phyloP scores from a whole-genome alignment of 495 filamentous ascomycete genomes.

The Annulohypoxylon stygium region DNA sequence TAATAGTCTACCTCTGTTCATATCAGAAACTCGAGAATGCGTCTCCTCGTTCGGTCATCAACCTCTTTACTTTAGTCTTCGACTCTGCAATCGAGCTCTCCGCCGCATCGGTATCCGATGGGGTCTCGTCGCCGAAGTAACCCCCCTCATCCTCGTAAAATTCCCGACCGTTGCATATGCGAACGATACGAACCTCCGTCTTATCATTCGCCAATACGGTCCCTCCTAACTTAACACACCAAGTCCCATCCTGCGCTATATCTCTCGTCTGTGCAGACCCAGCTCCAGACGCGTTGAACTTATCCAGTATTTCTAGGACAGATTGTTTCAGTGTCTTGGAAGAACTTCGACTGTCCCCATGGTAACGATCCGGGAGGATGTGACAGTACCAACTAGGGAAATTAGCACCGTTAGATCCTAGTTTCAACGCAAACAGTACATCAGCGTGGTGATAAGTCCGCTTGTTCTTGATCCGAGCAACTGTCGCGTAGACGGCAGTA shows the following conservation, averaged over 20 bases:
- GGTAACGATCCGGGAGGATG: background rate
- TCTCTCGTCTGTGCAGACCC: background rate
- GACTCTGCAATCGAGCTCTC: background rate
- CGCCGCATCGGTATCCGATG: background rate
- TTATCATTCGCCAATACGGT: background rate
- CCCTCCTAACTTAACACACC: constrained; percentile 2
- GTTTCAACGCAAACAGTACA: background rate
- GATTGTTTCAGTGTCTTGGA: background rate
- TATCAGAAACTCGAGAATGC: too few species aligned
- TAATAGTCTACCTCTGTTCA: background rate
- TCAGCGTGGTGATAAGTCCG: background rate
- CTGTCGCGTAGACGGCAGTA: background rate
- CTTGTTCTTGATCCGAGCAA: background rate
- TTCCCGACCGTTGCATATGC: background rate
- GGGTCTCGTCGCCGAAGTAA: background rate
- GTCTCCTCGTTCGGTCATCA: background rate
- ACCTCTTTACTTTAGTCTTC: background rate
- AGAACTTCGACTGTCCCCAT: background rate
- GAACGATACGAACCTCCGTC: background rate
- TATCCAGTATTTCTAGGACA: background rate
- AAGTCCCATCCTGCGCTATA: background rate
- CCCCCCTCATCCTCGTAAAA: background rate
- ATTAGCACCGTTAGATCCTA: background rate
- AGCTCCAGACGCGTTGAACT: background rate
- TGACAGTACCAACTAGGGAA: background rate